phyloP scores from a whole-genome alignment of 1,139 yeast species.

The Suhomyces choctaworum region DNA sequence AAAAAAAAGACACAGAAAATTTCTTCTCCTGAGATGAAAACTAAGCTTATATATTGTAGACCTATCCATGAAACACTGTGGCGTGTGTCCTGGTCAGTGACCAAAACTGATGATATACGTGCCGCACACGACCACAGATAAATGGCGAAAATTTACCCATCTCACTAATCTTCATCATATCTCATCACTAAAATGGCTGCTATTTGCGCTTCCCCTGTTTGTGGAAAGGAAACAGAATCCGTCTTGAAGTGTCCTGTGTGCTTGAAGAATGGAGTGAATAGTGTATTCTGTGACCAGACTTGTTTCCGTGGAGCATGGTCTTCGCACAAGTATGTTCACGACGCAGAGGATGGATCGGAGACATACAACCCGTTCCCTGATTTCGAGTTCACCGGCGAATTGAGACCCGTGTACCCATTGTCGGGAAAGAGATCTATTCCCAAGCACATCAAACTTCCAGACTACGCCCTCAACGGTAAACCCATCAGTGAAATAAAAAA shows the following conservation, averaged over 20 bases:
- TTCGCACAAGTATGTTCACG: slow-evolving; percentile 53
- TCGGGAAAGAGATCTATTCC: slow-evolving; percentile 72
- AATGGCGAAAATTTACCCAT: slow-evolving; percentile 5
- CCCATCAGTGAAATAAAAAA: slow-evolving; percentile 77
- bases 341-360: slow-evolving; percentile 43
- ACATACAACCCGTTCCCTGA: slow-evolving; percentile 85
- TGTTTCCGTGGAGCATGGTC: slow-evolving; percentile 83
- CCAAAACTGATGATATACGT: slow-evolving; percentile 2
- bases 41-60: too few species aligned
- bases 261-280: slow-evolving; percentile 63
- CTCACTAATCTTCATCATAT: not conserved
- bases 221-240: slow-evolving; percentile 80
- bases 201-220: slow-evolving; percentile 70
- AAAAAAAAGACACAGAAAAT: too few species aligned
- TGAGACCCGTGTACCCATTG: slow-evolving; percentile 82
- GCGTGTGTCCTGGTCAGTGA: too few species aligned
- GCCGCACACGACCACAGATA: slow-evolving; percentile 5
- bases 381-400: slow-evolving; percentile 67
- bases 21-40: too few species aligned
- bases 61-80: too few species aligned
- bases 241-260: slow-evolving; percentile 90
- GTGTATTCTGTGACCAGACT: slow-evolving; percentile 76
- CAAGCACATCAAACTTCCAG: slow-evolving; percentile 71
- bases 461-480: slow-evolving; percentile 78
- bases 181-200: too few species aligned